Evolutionary conservation across 2,329 filamentous ascomycete species (phyloP).

Genomic region (Botrytis porri): DNA sequence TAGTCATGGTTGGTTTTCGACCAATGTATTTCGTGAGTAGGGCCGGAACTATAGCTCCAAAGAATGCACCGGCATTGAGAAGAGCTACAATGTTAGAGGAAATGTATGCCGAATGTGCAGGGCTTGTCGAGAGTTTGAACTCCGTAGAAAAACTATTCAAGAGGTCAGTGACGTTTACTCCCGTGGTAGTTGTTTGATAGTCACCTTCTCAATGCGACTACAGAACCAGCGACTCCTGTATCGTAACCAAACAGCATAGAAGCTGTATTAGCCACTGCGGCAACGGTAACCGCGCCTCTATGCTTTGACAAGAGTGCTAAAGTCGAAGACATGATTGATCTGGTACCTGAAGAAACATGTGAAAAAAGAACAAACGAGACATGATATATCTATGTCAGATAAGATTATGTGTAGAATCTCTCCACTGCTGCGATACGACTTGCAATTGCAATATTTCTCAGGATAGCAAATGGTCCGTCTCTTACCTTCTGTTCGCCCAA

Average conservation of each 20-base stretch:
- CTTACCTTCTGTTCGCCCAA: not conserved
- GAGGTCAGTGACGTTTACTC: not conserved
- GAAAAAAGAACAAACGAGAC: not conserved
- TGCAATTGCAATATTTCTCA: not conserved
- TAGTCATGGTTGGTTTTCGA: constrained; percentile 45
- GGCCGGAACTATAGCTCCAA: constrained; percentile 50
- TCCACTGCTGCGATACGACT: not conserved
- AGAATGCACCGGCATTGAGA: constrained; percentile 51
- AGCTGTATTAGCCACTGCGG: constrained; percentile 27
- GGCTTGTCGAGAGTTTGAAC: constrained; percentile 24
- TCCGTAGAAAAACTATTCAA: not conserved
- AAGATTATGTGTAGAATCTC: not conserved
- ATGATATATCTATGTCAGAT: not conserved
- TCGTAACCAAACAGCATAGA: constrained; percentile 31
- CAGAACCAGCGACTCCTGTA: constrained; percentile 29
- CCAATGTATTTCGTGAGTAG: constrained; percentile 47
- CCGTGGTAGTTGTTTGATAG: not conserved
- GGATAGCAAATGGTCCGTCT: not conserved
- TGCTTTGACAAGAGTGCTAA: constrained; percentile 22
- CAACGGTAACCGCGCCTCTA: constrained; percentile 24
- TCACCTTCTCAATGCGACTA: constrained; percentile 27
- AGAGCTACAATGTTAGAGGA: constrained; percentile 46
- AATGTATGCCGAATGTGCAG: constrained; percentile 21
- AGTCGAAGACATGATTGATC: constrained; percentile 14
- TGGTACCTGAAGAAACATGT: not conserved